Evolutionary conservation across 169 alveolate genomes (phyloP).

Genomic region (Cryptosporidium baileyi): DNA sequence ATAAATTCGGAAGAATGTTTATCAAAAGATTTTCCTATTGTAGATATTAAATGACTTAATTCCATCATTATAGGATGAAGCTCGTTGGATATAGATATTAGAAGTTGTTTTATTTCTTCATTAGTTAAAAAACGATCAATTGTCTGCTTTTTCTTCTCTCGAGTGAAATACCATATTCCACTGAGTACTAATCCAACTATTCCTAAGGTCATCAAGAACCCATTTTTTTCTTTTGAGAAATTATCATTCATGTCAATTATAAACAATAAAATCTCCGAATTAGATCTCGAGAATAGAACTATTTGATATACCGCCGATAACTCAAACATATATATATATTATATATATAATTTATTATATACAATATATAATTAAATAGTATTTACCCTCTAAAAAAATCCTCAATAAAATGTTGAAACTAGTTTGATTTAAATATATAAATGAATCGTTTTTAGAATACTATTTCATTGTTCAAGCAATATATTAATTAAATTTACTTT

Average conservation of each 20-base stretch:
- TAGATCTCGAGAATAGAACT: too few species aligned
- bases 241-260: neutral
- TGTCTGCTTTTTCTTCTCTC: neutral
- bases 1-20: neutral
- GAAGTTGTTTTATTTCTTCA: conserved; percentile 5
- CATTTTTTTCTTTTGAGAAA: neutral
- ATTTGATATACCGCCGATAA: too few species aligned
- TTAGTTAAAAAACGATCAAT: neutral
- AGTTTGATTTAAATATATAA: too few species aligned
- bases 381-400: too few species aligned
- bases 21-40: neutral
- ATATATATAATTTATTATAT: too few species aligned
- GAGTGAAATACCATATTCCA: conserved; percentile 40
- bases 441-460: neutral
- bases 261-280: too few species aligned
- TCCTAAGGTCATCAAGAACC: conserved; percentile 11
- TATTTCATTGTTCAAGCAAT: neutral
- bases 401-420: too few species aligned
- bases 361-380: too few species aligned
- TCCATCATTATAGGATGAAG: conserved; percentile 55
- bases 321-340: too few species aligned
- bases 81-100: conserved; percentile 16
- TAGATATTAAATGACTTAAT: neutral
- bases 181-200: neutral
- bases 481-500: neutral